Conservation (phyloP, 2,329 filamentous ascomycete species). For the Colletotrichum musae region DNA sequence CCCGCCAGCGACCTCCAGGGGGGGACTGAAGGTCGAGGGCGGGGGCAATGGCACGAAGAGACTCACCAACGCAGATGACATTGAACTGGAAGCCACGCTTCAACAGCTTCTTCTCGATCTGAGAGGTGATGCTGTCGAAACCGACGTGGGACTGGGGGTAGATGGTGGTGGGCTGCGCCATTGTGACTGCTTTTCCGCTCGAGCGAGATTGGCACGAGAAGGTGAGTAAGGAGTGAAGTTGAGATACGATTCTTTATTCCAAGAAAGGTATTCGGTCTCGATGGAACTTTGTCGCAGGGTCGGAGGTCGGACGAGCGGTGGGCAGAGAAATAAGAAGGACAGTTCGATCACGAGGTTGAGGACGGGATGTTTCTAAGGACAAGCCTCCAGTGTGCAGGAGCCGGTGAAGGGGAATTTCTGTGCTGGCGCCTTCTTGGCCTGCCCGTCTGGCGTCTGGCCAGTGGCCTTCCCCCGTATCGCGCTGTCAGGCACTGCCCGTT, state of each 20-base stretch:
- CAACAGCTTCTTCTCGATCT: slow-evolving; percentile 99
- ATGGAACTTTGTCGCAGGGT: slow-evolving; percentile 46
- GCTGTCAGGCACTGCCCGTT: slow-evolving; percentile 40
- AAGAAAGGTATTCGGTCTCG: slow-evolving; percentile 51
- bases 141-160: slow-evolving; percentile 98
- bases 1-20: neutral
- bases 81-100: slow-evolving; percentile 99
- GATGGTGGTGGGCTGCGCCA: slow-evolving; percentile 74
- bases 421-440: slow-evolving; percentile 47
- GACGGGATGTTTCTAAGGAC: slow-evolving; percentile 43
- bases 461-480: slow-evolving; percentile 31
- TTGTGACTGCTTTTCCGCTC: slow-evolving; percentile 54
- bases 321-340: slow-evolving; percentile 27
- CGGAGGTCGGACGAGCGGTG: slow-evolving; percentile 40
- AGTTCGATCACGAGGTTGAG: slow-evolving; percentile 39
- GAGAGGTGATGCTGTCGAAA: slow-evolving; percentile 99
- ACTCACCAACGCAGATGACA: slow-evolving; percentile 98
- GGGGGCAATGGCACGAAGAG: neutral
- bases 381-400: slow-evolving; percentile 31
- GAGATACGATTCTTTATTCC: slow-evolving; percentile 48
- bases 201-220: slow-evolving; percentile 49
- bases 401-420: slow-evolving; percentile 53
- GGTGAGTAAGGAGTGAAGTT: slow-evolving; percentile 50
- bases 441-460: slow-evolving; percentile 39
- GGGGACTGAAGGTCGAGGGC: neutral